A percentile compares a stretch with the other conserved stretches of the same genome.
Conservation (phyloP, 2,329 filamentous ascomycete species). For the Paracorniculantispora psalliotae region DNA sequence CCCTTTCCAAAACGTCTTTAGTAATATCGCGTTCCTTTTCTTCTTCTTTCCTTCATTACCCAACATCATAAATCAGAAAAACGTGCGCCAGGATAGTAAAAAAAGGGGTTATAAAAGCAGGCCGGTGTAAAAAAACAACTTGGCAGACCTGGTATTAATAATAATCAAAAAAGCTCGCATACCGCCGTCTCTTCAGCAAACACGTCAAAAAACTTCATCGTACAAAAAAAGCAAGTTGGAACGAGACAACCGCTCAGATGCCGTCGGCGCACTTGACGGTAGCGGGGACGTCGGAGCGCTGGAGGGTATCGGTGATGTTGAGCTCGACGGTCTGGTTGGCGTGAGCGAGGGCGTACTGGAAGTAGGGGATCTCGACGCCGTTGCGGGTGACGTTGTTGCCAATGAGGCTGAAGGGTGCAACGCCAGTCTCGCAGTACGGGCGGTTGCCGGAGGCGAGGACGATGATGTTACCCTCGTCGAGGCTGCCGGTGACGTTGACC, state of each 20-base stretch:
- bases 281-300: not conserved
- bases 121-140: not conserved
- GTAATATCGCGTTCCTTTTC: not conserved
- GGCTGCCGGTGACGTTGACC: slow-evolving; percentile 48
- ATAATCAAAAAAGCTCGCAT: not conserved
- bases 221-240: not conserved
- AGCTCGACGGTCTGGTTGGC: slow-evolving; percentile 49
- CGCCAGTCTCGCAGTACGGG: slow-evolving; percentile 49
- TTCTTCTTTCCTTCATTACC: not conserved
- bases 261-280: not conserved
- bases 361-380: slow-evolving; percentile 51
- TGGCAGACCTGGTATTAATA: not conserved
- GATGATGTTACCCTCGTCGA: slow-evolving; percentile 47
- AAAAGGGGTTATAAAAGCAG: not conserved
- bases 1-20: not conserved
- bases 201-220: not conserved
- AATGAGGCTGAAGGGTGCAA: slow-evolving; percentile 50
- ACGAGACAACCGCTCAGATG: not conserved
- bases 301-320: slow-evolving; percentile 44
- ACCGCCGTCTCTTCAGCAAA: not conserved
- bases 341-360: slow-evolving; percentile 47
- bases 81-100: not conserved
- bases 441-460: slow-evolving; percentile 30
- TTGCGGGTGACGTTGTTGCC: slow-evolving; percentile 48
- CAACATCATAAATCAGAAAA: slow-evolving; percentile 4